phyloP scores from a whole-genome alignment of 306 rosid species.

The Nissolia schottii region DNA sequence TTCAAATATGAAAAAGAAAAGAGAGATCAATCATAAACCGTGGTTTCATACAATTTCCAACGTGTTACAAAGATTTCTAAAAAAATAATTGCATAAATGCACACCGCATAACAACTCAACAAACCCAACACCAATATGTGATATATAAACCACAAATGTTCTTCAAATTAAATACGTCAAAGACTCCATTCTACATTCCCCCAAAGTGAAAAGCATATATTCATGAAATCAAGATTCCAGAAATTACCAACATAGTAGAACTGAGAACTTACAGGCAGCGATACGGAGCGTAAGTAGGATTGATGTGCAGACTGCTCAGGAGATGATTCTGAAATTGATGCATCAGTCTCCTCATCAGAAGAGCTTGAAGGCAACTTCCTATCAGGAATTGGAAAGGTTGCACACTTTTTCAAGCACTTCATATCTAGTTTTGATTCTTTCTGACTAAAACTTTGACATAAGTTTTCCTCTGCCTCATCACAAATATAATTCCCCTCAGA shows the following conservation, averaged over 20 bases:
- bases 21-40: background rate
- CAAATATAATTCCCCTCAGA: slow-evolving; percentile 10
- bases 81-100: background rate
- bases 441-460: background rate
- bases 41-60: background rate
- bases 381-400: slow-evolving; percentile 51
- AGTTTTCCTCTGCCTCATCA: slow-evolving; percentile 17
- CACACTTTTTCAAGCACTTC: slow-evolving; percentile 34
- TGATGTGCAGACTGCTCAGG: slow-evolving; percentile 36
- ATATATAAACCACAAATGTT: background rate
- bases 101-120: background rate
- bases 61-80: background rate
- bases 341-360: slow-evolving; percentile 33
- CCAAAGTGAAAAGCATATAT: background rate
- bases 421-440: slow-evolving; percentile 9
- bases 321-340: slow-evolving; percentile 10
- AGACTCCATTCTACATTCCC: background rate
- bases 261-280: slow-evolving; percentile 65
- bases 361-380: slow-evolving; percentile 28
- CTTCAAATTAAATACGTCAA: background rate
- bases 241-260: background rate
- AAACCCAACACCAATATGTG: background rate
- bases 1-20: background rate
- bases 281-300: slow-evolving; percentile 44
- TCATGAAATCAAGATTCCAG: background rate